Evolutionary conservation across 306 rosid species (phyloP).

Genomic region (Vigna nakashimae): DNA sequence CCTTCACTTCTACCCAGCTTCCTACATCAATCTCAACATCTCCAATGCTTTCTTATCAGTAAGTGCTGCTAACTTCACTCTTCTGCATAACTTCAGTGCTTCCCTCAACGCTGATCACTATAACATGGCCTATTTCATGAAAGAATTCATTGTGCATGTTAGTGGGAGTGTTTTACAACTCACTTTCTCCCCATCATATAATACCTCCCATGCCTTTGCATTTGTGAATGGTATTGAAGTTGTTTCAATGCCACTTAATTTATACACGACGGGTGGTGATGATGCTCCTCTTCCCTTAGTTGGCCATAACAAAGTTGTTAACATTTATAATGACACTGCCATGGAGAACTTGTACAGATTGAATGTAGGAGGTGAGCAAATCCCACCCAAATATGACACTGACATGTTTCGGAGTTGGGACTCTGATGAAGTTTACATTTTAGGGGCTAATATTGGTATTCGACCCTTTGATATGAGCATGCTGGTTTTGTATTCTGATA

Average conservation of each 20-base stretch:
- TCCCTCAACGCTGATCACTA: conserved; percentile 48
- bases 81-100: conserved; percentile 55
- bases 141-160: conserved; percentile 49
- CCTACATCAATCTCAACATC: conserved; percentile 35
- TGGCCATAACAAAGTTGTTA: neutral
- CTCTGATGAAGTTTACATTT: neutral
- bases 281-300: neutral
- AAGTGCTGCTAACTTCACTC: conserved; percentile 44
- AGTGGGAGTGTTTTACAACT: conserved; percentile 43
- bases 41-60: conserved; percentile 48
- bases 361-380: conserved; percentile 49
- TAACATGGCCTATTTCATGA: conserved; percentile 43
- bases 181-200: conserved; percentile 47
- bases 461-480: neutral
- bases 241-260: conserved; percentile 51
- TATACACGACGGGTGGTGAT: conserved; percentile 38
- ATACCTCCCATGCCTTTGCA: conserved; percentile 48
- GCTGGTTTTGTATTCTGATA: conserved; percentile 5
- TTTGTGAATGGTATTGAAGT: conserved; percentile 39
- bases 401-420: conserved; percentile 56
- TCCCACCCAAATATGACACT: conserved; percentile 42
- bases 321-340: conserved; percentile 34
- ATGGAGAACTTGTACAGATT: conserved; percentile 50
- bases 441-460: neutral
- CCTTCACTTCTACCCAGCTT: conserved; percentile 51